A percentile compares a stretch with the other conserved stretches of the same genome.
phyloP scores from a whole-genome alignment of 345 rosid species.

The Gossypium ekmanianum region DNA sequence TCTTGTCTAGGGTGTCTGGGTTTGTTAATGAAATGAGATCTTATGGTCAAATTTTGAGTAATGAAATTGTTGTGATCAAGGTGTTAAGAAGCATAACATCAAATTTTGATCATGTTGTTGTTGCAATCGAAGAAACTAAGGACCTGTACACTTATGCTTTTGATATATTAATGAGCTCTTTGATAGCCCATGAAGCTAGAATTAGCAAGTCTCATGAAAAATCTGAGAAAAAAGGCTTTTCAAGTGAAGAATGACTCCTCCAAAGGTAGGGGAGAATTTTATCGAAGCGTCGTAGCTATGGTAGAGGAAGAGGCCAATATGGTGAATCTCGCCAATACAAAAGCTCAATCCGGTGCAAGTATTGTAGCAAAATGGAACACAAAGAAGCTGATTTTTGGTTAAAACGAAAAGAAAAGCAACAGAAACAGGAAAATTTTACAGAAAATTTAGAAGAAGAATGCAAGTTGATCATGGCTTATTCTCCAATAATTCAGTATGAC shows the following conservation, averaged over 20 bases:
- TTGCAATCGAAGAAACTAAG: not conserved
- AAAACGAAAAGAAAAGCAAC: not conserved
- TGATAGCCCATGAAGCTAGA: not conserved
- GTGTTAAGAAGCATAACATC: not conserved
- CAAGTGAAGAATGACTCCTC: not conserved
- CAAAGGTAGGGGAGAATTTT: not conserved
- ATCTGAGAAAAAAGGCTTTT: not conserved
- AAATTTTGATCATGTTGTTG: not conserved
- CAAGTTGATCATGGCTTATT: not conserved
- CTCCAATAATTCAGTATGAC: not conserved
- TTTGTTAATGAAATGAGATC: not conserved
- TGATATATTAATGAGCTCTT: not conserved
- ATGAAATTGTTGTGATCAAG: not conserved
- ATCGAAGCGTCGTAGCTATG: not conserved
- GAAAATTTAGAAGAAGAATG: not conserved
- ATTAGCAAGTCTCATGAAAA: not conserved
- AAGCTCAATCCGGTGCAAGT: not conserved
- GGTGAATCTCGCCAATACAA: not conserved
- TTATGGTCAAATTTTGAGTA: not conserved
- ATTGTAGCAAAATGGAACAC: not conserved
- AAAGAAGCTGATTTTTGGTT: not conserved
- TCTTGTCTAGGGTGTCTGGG: not conserved
- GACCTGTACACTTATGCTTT: not conserved
- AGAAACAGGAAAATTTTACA: not conserved
- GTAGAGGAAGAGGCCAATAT: not conserved